Conservation (phyloP, 177 flowering plant species). For the Vitis hybrid region DNA sequence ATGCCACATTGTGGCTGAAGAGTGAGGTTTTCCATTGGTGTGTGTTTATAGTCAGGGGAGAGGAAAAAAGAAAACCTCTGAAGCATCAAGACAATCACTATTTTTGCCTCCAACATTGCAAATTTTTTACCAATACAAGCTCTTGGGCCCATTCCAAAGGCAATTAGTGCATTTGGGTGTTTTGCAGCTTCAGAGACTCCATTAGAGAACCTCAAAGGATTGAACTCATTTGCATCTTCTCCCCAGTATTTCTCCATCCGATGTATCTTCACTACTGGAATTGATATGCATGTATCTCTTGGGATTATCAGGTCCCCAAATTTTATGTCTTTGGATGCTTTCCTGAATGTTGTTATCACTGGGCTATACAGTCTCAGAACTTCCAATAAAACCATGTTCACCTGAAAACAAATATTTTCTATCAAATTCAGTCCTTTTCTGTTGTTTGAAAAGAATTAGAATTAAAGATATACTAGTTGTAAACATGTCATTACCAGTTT, state of each 20-base stretch:
- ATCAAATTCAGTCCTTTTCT: neutral
- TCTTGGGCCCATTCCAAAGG: conserved; percentile 32
- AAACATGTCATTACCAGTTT: conserved; percentile 15
- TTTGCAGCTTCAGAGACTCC: conserved; percentile 33
- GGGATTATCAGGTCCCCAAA: conserved; percentile 31
- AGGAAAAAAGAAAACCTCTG: conserved; percentile 34
- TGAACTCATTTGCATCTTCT: conserved; percentile 39
- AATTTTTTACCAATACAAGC: conserved; percentile 40
- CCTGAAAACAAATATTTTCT: conserved; percentile 8
- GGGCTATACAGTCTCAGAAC: conserved; percentile 36
- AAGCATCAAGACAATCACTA: conserved; percentile 31
- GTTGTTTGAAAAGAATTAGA: too few relatives aligned
- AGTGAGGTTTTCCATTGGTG: conserved; percentile 26
- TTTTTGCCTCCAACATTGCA: conserved; percentile 32
- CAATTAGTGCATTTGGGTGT: conserved; percentile 30
- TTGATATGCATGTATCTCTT: conserved; percentile 12
- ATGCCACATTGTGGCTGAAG: conserved; percentile 33
- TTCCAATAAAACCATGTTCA: conserved; percentile 38
- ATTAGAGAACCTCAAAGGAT: conserved; percentile 31
- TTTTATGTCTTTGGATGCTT: conserved; percentile 18
- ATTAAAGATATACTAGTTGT: neutral
- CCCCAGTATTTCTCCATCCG: conserved; percentile 31
- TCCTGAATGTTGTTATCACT: conserved; percentile 16
- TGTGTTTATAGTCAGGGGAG: conserved; percentile 32
- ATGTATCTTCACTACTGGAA: conserved; percentile 25